phyloP scores from a whole-genome alignment of 2,329 filamentous ascomycete species.

The Fusarium camptoceras region DNA sequence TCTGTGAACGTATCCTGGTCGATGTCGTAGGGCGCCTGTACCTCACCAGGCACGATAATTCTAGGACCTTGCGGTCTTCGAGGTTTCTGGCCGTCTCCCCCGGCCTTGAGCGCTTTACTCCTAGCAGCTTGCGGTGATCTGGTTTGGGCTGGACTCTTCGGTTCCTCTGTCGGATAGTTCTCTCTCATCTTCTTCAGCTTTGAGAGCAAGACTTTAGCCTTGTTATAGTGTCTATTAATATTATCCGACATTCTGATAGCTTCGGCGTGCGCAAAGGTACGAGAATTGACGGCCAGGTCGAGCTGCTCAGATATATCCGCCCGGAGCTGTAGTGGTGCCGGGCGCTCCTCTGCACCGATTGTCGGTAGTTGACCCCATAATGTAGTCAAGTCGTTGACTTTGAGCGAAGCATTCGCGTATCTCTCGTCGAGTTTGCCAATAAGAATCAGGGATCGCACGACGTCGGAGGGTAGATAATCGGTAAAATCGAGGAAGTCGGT shows the following conservation, averaged over 20 bases:
- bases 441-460: conserved; percentile 72
- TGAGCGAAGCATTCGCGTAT: conserved; percentile 67
- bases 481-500: conserved; percentile 78
- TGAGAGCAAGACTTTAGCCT: conserved; percentile 67
- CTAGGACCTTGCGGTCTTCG: conserved; percentile 63
- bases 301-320: conserved; percentile 70
- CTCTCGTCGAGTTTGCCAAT: conserved; percentile 72
- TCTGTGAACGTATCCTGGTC: conserved; percentile 70
- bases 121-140: conserved; percentile 67
- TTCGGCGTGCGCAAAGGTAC: conserved; percentile 70
- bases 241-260: conserved; percentile 73
- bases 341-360: conserved; percentile 60
- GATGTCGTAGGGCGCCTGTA: conserved; percentile 73
- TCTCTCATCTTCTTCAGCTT: conserved; percentile 71
- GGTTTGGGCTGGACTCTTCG: conserved; percentile 62
- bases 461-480: conserved; percentile 75
- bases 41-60: conserved; percentile 74
- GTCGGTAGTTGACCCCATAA: conserved; percentile 68
- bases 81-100: conserved; percentile 59
- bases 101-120: conserved; percentile 60
- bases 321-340: conserved; percentile 63
- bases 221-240: conserved; percentile 70
- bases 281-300: conserved; percentile 65
- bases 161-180: conserved; percentile 67
- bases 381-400: conserved; percentile 67